Conservation (phyloP, 331 rosid genomes). For the Quercus tomentella region DNA sequence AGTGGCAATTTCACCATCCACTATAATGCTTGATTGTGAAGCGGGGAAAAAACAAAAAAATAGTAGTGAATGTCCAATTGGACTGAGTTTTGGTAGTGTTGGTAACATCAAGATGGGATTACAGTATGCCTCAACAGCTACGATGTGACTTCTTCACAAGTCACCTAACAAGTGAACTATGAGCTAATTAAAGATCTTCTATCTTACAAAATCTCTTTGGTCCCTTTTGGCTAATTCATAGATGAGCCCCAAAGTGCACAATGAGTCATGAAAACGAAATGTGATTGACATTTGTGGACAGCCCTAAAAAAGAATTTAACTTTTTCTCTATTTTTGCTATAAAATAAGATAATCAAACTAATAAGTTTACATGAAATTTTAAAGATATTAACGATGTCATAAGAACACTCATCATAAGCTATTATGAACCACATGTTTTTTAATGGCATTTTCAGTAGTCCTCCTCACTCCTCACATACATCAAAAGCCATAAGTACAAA, state of each 20-base stretch:
- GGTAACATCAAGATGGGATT: conserved; percentile 14
- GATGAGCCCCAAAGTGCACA: not conserved
- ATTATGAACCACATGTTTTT: too few relatives aligned
- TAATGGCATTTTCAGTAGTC: too few relatives aligned
- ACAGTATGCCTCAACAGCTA: conserved; percentile 24
- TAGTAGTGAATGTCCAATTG: not conserved
- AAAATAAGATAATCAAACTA: not conserved
- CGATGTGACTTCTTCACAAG: conserved; percentile 11
- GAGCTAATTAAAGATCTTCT: not conserved
- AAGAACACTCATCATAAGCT: not conserved
- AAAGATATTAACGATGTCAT: not conserved
- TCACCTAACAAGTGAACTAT: not conserved
- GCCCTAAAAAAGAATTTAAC: not conserved
- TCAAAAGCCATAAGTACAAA: too few relatives aligned
- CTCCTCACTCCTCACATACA: too few relatives aligned
- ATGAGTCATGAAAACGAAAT: not conserved
- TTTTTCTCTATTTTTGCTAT: not conserved
- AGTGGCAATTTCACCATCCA: not conserved
- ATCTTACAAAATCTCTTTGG: not conserved
- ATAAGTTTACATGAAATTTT: too few relatives aligned
- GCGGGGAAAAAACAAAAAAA: too few relatives aligned
- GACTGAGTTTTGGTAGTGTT: conserved; percentile 15
- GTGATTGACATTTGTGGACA: not conserved
- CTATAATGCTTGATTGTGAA: not conserved
- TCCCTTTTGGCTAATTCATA: not conserved